These are phyloP conservation scores for Cymodocea nodosa DNA, from an alignment of 116 monocot species.

Conservation along the genomic window DNA sequence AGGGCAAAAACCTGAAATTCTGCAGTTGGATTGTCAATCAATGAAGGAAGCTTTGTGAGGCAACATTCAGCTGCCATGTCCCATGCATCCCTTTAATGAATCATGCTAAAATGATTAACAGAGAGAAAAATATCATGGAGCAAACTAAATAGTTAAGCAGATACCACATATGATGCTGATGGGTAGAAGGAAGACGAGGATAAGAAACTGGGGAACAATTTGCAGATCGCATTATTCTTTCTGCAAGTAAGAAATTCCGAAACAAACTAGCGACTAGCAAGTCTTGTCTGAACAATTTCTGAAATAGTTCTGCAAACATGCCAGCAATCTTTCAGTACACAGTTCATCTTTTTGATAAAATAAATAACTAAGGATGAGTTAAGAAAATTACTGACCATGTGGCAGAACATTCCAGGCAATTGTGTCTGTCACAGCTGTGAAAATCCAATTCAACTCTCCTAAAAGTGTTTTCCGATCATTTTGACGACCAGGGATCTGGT, in stretches of 20 bases:
- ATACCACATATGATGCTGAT: constrained; percentile 99
- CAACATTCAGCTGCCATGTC: constrained; percentile 98
- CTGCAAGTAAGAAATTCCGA: constrained; percentile 89
- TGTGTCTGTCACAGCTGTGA: constrained; percentile 89
- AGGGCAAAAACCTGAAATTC: constrained; percentile 67
- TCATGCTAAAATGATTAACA: constrained; percentile 4
- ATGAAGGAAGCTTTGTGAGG: constrained; percentile 71
- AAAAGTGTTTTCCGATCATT: constrained; percentile 94
- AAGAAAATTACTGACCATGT: constrained; percentile 41
- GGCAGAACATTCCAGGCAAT: constrained; percentile 98
- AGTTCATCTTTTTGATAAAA: constrained; percentile 3
- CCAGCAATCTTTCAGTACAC: constrained; percentile 1
- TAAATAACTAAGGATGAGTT: not conserved
- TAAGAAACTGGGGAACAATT: constrained; percentile 93
- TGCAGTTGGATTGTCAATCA: constrained; percentile 64
- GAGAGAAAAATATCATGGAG: not conserved
- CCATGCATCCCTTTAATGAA: constrained; percentile 81
- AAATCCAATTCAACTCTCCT: constrained; percentile 98
- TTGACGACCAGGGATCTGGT: constrained; percentile 89
- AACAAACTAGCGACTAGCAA: constrained; percentile 89
- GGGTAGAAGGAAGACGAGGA: constrained; percentile 74
- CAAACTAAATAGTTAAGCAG: not conserved
- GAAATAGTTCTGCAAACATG: constrained; percentile 63
- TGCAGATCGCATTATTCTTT: constrained; percentile 85
- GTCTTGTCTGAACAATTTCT: constrained; percentile 84